Conservation (phyloP, 2,329 filamentous ascomycete species). For the Cladosporium sp. region DNA sequence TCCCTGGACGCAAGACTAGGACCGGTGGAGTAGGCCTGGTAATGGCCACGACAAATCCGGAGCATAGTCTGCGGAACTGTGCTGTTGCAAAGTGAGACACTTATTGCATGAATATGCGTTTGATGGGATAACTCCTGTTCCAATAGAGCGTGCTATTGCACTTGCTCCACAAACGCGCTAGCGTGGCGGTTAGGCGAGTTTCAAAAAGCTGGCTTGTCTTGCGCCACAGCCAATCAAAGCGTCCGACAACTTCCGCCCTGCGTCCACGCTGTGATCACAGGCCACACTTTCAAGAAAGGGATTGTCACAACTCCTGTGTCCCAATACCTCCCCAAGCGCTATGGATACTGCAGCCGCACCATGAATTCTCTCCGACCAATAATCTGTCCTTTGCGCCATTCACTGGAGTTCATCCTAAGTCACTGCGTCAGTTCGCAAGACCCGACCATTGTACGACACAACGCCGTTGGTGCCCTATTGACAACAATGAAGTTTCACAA, state of each 20-base stretch:
- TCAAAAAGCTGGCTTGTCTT: background rate
- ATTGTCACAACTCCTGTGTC: background rate
- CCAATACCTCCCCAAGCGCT: background rate
- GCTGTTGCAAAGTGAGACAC: background rate
- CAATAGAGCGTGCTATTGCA: background rate
- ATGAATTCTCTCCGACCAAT: background rate
- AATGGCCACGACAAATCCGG: background rate
- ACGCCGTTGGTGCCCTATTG: constrained; percentile 10
- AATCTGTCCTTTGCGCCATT: background rate
- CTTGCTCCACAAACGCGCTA: background rate
- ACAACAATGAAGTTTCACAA: constrained; percentile 16
- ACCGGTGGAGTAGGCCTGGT: background rate
- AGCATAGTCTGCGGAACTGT: background rate
- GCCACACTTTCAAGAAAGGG: background rate
- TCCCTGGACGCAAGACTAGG: background rate
- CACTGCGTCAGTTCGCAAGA: background rate
- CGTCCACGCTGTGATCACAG: background rate
- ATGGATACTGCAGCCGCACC: background rate
- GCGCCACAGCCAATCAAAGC: constrained; percentile 7
- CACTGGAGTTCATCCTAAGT: no score
- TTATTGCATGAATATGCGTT: background rate
- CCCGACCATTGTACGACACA: background rate
- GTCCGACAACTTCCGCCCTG: background rate
- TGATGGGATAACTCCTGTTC: background rate
- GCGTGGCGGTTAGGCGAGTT: background rate